A percentile compares a stretch with the other conserved stretches of the same genome.
Conservation (phyloP, 495 filamentous ascomycete genomes). For the Hypomontagnella monticulosa region DNA sequence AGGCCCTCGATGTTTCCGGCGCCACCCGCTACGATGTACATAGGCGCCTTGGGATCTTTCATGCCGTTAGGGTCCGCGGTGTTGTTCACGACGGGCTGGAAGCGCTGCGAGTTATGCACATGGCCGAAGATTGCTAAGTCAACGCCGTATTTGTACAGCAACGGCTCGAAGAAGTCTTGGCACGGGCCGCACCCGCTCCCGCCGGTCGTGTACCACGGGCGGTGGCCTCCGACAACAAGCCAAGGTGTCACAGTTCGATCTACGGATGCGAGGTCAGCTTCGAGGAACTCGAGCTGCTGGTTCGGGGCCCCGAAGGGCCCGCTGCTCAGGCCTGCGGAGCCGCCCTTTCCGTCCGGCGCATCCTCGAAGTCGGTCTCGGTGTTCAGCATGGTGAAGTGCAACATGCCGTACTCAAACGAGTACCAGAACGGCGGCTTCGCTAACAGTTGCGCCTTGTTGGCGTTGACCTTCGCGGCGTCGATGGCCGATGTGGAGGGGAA, state of each 20-base stretch:
- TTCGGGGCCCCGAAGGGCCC: slow-evolving; percentile 61
- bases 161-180: slow-evolving; percentile 65
- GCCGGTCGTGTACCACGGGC: slow-evolving; percentile 67
- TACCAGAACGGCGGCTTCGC: slow-evolving; percentile 72
- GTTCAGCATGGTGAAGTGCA: slow-evolving; percentile 65
- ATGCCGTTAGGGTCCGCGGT: slow-evolving; percentile 58
- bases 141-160: slow-evolving; percentile 68
- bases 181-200: slow-evolving; percentile 59
- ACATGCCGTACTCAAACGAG: slow-evolving; percentile 71
- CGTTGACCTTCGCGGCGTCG: slow-evolving; percentile 54
- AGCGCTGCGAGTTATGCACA: slow-evolving; percentile 66
- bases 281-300: slow-evolving; percentile 58
- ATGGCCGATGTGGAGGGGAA: slow-evolving; percentile 58
- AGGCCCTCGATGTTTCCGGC: slow-evolving; percentile 56
- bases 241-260: slow-evolving; percentile 64
- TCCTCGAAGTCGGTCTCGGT: slow-evolving; percentile 63
- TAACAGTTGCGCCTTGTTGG: slow-evolving; percentile 57
- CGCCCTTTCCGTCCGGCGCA: slow-evolving; percentile 57
- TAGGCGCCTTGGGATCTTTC: slow-evolving; percentile 62
- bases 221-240: slow-evolving; percentile 67
- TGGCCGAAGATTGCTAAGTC: slow-evolving; percentile 71
- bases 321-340: slow-evolving; percentile 56
- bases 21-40: slow-evolving; percentile 65
- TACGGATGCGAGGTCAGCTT: slow-evolving; percentile 57
- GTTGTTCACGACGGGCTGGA: slow-evolving; percentile 51